Evolutionary conservation across 2,329 filamentous ascomycete species (phyloP), one percentile per base, ranked within the genome.

Genomic region (Aspergillus thermomutatus): DNA sequence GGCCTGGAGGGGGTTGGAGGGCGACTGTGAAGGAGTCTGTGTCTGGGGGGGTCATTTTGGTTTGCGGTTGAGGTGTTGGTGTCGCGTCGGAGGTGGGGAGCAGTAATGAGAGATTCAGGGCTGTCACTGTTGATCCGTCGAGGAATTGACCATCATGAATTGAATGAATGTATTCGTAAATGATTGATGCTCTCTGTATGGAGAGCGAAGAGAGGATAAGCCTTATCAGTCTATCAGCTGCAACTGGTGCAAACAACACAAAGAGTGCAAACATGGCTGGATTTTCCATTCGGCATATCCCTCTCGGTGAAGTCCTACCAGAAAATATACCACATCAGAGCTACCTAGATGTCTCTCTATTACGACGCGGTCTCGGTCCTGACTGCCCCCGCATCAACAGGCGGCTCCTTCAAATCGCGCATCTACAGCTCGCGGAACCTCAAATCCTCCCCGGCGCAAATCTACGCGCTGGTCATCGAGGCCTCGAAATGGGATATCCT

Each of bases 401-500:
- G 88, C n/a, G 91, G 91, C 19, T 96, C 91, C 26, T 82, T 97
- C 61, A 96, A 95, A 74, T 91, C 91, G 7, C 82, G 90, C 37
- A 85, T 97, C 47, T 97, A 94, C 73, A 81, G 76, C 46, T 80
- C 81, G 57, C 87, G 86, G 59, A 89, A 89, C 65, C 76, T 91
- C 63, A 96, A 93, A 69, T 92, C 89, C 17, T 83, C 88, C 2
- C 88, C 89, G 0, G 87, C 87, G 10, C 90, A 95, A 70, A 80
- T 97, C 7, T 97, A 94, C 71, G 94, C 94, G 8, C 80, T 99
- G 37, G 88, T 92, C 23, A 83, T 88, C 23, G 92, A 97, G 75
- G 87, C 90, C 1, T 87, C 89, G 64, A 97, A 96, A 85, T 97
- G 93, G 91, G 94, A 92, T 66, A 72, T 80, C 3, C 81, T 97